Base-by-base conservation (phyloP, 768 basidiomycete genomes). In the Podaxis mareebaensis region DNA sequence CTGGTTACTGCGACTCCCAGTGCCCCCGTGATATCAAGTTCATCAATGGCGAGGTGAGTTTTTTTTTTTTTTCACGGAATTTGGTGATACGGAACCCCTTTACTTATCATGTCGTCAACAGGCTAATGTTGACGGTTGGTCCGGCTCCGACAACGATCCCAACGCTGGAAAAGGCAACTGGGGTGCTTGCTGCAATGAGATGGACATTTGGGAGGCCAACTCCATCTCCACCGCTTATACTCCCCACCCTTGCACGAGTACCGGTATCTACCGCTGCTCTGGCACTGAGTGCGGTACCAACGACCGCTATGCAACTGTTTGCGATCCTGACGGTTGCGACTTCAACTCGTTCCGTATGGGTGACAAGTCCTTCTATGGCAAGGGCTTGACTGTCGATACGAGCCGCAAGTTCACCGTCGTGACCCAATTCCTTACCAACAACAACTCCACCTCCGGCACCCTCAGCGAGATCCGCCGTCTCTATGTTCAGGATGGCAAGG, bases 191-290 rank as follows among this genome's bases (percentile, higher is more conserved):
- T 71, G 68, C 39, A 66, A 64, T 39, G 68, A 71, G 65, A 68
- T 69, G 70, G 68, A 71, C 62, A 66, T 71, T 63, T 69, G 67
- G 68, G 68, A 71, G 62, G 70, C 67, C 57, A 71, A 71, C 60
- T 67, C 67, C 28, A 64, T 67, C 26, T 58, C 70, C 49, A 56
- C 67, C 36, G 67, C 68, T 53, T 69, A 67, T 61, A 69, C 70
- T 38, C 70, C 70, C 28, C 67, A 71, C 58, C 70, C 70, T 38
- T 69, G 70, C 64, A 66, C 65, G 61, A 39, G 33, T 15, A 63
- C 53, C 17, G 63, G 65, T 38, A 65, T 65, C 36, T 56, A 61
- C 24, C 68, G 68, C 63, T 71, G 68, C 66, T 46, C 38, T 15
- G 66, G 68, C n/a, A 58, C 53, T 15, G 60, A 65, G 11, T 70